Conservation (phyloP, 2,329 filamentous ascomycete species). For the Metarhizium sp. region DNA sequence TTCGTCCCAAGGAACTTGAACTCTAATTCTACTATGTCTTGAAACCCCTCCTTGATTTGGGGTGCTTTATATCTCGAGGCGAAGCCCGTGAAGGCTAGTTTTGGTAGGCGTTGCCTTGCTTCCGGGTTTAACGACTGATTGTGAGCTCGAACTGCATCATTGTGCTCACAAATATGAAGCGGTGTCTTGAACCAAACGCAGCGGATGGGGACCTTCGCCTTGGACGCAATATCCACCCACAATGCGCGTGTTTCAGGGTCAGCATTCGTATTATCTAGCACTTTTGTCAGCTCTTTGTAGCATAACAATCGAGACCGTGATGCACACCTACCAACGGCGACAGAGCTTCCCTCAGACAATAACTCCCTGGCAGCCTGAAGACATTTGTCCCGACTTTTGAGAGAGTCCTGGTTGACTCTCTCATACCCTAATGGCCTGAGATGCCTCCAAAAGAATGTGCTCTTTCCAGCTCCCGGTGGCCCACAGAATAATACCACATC, state of each 20-base stretch:
- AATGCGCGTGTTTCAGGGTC: conserved; percentile 66
- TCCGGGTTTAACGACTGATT: conserved; percentile 73
- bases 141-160: conserved; percentile 72
- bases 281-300: conserved; percentile 4
- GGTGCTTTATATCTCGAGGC: conserved; percentile 65
- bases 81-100: conserved; percentile 72
- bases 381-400: conserved; percentile 65
- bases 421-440: conserved; percentile 71
- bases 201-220: conserved; percentile 64
- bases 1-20: conserved; percentile 67
- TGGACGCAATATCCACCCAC: conserved; percentile 68
- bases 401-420: conserved; percentile 80
- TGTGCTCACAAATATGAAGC: conserved; percentile 67
- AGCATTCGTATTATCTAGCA: conserved; percentile 87
- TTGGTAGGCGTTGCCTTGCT: conserved; percentile 61
- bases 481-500: conserved; percentile 84
- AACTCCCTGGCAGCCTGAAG: conserved; percentile 62
- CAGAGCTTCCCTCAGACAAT: conserved; percentile 55
- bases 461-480: conserved; percentile 84
- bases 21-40: conserved; percentile 64
- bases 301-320: conserved; percentile 1
- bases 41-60: conserved; percentile 66
- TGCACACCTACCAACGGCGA: conserved; percentile 61
- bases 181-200: conserved; percentile 78
- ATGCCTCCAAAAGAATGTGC: conserved; percentile 75